Base-by-base conservation (phyloP, 2,329 filamentous ascomycete genomes). In the Cladosporium halotolerans region DNA sequence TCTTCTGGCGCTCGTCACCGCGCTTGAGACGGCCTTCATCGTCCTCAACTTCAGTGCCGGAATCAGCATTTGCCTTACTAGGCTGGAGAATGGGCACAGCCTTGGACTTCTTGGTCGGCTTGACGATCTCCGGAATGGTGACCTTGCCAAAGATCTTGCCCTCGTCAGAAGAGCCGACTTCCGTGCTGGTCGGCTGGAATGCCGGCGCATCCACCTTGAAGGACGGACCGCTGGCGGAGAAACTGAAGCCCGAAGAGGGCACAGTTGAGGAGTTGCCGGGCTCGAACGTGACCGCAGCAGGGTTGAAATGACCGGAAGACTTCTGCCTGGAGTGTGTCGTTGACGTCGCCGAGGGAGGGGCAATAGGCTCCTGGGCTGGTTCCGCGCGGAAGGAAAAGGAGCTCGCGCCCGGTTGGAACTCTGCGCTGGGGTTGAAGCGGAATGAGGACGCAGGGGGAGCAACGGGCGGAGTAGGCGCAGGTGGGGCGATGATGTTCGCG, bases 401-500 rank as follows among this genome's bases (percentile, higher is more conserved):
- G 8, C 34, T 33, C 16, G 48, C 48, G 9, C 34, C 53, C 23
- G 14, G 54, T 16, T 49, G 40, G 62, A 79, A 77, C 18, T 65
- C 62, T 50, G 67, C 66, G 42, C 66, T 66, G 42, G 71, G 70
- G 38, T 56, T 56, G 53, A 49, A 42, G 23, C 56, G 56, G 51
- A 62, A 57, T 5, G 48, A 51, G 1, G 48, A 16, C n/a, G 40
- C 48, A 9, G 32, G 18, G 16, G 48, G 48, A 11, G 38, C 36
- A 5, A 28, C 23, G 23, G 23, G 23, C n/a, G 36, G 36, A 23
- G 48, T 19, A 16, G 48, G 32, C 10, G 33, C 48, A 4, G 23
- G 16, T 8, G 48, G 48, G 0, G 92, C 92, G 57, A 86, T 82
- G 31, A 95, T 90, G 63, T 97, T 97, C 61, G 97, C 79, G 60